Base-by-base conservation (phyloP, 176 grass and related monocot species). In the Poa pratensis region DNA sequence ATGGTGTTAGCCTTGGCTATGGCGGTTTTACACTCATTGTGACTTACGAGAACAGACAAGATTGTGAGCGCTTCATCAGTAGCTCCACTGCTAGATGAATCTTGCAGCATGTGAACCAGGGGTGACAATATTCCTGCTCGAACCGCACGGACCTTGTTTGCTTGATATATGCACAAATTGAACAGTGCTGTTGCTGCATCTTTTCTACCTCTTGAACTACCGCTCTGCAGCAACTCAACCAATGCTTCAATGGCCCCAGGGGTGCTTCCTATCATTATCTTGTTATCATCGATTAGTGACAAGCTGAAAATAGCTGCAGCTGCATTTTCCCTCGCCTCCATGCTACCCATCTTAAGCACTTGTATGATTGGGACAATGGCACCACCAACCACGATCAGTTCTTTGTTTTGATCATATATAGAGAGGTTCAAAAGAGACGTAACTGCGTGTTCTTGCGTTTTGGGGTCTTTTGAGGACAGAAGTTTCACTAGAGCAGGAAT, bases 391-490 rank as follows among this genome's bases (percentile, higher is more conserved):
- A 96, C 88, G 73, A 99, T 94, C 74, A 99, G 75, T 79, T 91
- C 96, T 67, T 99, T 99, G 85, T 99, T 99, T 71, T 94, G 86
- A 81, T 99, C 96, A 89, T 96, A 99, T 87, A 99, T 99, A 1
- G 96, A 96, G 35, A 96, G 91, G 76, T 96, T 99, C 35, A 96
- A 76, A 76, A 99, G 88, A 48, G 94, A 81, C 39, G 96, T 99
- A 55, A 99, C 91, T 71, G 96, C 87, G 18, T 96, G 94, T 87
- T 99, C 96, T 85, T 99, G 96, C 23, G 90, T 95, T 81, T 96
- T 99, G 7, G n/a, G 75, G 54, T 96, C 96, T 83, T 96, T 90
- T 9, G 80, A 91, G 9, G 91, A 94, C 60, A 99, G 51, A 63
- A 99, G 91, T 62, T 84, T 88, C 61, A 96, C 91, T 8, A 99